Evolutionary conservation across 768 basidiomycete species (phyloP).

Genomic region (Suillus subalutaceus): DNA sequence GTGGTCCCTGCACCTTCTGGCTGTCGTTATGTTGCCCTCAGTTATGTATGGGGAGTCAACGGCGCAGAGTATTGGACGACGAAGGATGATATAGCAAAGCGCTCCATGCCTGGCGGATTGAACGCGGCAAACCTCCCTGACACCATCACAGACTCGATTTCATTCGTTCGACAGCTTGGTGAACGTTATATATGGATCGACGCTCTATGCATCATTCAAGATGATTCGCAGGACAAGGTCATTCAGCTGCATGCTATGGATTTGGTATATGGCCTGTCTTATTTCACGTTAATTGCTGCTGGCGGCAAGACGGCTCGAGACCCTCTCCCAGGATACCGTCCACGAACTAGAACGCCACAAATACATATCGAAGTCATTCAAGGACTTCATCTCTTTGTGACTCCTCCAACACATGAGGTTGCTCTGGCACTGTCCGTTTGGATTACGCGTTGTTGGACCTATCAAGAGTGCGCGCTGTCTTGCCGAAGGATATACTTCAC

Average conservation of each 20-base stretch:
- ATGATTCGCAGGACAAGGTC: slow-evolving; percentile 21
- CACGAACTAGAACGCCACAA: slow-evolving; percentile 15
- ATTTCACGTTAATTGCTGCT: slow-evolving; percentile 24
- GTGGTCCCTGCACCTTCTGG: slow-evolving; percentile 8
- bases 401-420: slow-evolving; percentile 16
- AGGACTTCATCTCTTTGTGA: slow-evolving; percentile 23
- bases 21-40: slow-evolving; percentile 11
- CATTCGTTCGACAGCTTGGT: slow-evolving; percentile 18
- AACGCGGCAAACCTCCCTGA: slow-evolving; percentile 13
- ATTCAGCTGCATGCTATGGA: slow-evolving; percentile 24
- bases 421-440: slow-evolving; percentile 15
- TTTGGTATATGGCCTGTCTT: slow-evolving; percentile 20
- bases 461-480: slow-evolving; percentile 23
- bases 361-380: slow-evolving; percentile 24
- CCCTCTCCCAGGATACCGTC: slow-evolving; percentile 17
- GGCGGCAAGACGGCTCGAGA: slow-evolving; percentile 15
- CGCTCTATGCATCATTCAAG: slow-evolving; percentile 27
- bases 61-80: slow-evolving; percentile 12
- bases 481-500: slow-evolving; percentile 26
- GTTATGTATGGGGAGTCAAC: slow-evolving; percentile 10
- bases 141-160: slow-evolving; percentile 26
- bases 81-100: not conserved
- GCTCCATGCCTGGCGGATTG: slow-evolving; percentile 11
- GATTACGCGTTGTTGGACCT: slow-evolving; percentile 27
- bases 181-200: slow-evolving; percentile 31